Base-by-base conservation (phyloP, 192 early-diverging fungal species). In the Entomortierella lignicola region DNA sequence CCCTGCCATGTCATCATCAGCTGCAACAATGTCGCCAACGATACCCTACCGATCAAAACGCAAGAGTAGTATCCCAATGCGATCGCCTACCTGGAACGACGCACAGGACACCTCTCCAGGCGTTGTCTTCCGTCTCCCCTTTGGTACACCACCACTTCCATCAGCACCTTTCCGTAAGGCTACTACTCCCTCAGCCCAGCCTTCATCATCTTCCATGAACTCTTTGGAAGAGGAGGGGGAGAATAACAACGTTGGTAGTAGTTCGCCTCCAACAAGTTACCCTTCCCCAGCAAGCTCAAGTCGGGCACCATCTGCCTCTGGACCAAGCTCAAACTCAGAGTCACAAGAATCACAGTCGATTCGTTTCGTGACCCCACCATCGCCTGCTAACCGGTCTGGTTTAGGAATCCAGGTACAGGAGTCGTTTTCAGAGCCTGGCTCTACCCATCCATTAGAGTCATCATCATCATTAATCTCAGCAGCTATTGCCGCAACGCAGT, bases 371-470 rank as follows among this genome's bases (percentile, higher is more conserved):
- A 70, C 63, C 2, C 75, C 75, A 7, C 60, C 61, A 13, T 79
- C 75, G 0, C 75, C 75, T 0, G 27, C 55, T 3, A 58, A 68
- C 30, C 55, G 75, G 26, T 63, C 67, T 15, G 75, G 75, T 0
- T 47, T 79, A 10, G 75, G 75, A 21, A 79, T 79, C 25, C 75
- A 79, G 21, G 66, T 69, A 4, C 48, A 70, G 23, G 56, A 67
- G 8, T 61, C 68, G 20, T 79, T 79, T 37, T 20, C 55, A 2
- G 67, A 79, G 31, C 56, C 57, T 26, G 62, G 61, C 12, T 61
- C 75, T 2, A 79, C 75, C 15, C 75, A 79, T n/a, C 75, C 75
- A 0, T 47, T 79, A 20, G 75, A 79, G 47, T 57, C 66, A 20
- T 30, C 63, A 20, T 30, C 63, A 2, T 29, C 60, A 25, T 29